Conservation (phyloP, 2,329 filamentous ascomycete genomes). For the Scorias spongiosa region DNA sequence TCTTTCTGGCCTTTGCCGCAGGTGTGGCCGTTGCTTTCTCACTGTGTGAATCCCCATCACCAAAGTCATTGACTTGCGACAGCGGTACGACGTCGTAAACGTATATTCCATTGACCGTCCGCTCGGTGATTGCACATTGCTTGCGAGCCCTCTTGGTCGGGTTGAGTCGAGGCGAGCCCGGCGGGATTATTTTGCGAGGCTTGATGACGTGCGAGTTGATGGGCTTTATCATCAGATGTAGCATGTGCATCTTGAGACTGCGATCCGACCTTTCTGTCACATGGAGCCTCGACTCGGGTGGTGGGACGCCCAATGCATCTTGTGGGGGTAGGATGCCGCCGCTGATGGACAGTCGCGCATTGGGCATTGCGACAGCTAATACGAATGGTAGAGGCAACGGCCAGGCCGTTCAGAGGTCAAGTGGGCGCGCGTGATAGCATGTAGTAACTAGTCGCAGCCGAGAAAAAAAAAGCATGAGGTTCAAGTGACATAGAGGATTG, state of each 20-base stretch:
- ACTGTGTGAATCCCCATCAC: not conserved
- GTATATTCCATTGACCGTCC: constrained; percentile 27
- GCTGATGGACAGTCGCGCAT: not conserved
- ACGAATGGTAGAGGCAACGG: too few relatives aligned
- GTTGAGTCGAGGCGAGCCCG: constrained; percentile 26
- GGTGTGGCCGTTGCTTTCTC: constrained; percentile 1
- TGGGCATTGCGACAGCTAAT: not conserved
- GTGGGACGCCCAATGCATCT: not conserved
- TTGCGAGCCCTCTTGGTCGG: constrained; percentile 20
- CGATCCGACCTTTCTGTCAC: constrained; percentile 25
- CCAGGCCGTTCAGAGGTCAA: too few relatives aligned
- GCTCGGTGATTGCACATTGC: constrained; percentile 24
- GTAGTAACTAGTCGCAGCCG: too few relatives aligned
- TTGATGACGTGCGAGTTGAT: constrained; percentile 23
- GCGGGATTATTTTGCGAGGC: constrained; percentile 16
- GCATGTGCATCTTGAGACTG: constrained; percentile 18
- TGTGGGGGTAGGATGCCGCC: not conserved
- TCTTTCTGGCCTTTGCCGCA: constrained; percentile 7
- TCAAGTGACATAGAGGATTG: too few relatives aligned
- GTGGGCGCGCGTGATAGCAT: too few relatives aligned
- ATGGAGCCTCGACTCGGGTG: constrained; percentile 12
- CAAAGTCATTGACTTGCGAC: constrained; percentile 1
- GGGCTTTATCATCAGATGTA: constrained; percentile 24
- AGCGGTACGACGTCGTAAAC: constrained; percentile 28
- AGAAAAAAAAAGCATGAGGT: too few relatives aligned